phyloP scores from a whole-genome alignment of 2,329 filamentous ascomycete species.

The Monosporascus sp. region DNA sequence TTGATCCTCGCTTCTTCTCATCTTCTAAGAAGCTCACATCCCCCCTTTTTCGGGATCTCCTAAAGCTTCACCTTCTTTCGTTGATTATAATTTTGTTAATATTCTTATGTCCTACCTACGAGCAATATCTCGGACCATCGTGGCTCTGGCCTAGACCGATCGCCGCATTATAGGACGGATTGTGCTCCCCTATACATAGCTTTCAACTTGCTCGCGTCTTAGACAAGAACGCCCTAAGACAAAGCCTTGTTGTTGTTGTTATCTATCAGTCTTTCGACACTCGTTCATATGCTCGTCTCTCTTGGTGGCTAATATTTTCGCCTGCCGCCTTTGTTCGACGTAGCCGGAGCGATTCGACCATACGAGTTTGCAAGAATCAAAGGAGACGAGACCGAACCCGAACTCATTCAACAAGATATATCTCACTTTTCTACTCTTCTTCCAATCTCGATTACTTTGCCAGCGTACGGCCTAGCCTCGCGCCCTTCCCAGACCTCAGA shows the following conservation, averaged over 20 bases:
- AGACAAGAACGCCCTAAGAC: slow-evolving; percentile 9
- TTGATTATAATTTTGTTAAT: slow-evolving; percentile 28
- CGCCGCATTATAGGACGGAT: slow-evolving; percentile 1
- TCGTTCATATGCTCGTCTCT: slow-evolving; percentile 23
- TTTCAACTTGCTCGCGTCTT: neutral
- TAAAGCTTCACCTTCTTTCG: slow-evolving; percentile 27
- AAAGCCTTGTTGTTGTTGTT: slow-evolving; percentile 25
- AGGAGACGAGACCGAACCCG: slow-evolving; percentile 10
- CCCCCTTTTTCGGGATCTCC: slow-evolving; percentile 16
- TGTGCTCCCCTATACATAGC: neutral
- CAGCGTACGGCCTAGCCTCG: neutral
- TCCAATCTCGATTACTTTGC: neutral
- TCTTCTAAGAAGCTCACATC: slow-evolving; percentile 15
- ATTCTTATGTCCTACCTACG: slow-evolving; percentile 20
- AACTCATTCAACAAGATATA: slow-evolving; percentile 7
- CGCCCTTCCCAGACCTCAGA: neutral
- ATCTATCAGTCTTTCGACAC: slow-evolving; percentile 13
- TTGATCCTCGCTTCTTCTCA: slow-evolving; percentile 25
- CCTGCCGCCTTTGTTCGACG: slow-evolving; percentile 25
- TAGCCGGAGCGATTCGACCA: slow-evolving; percentile 16
- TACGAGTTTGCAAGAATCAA: slow-evolving; percentile 11
- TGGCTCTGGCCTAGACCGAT: slow-evolving; percentile 9
- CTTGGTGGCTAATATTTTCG: slow-evolving; percentile 20
- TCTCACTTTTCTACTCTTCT: neutral
- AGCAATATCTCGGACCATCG: slow-evolving; percentile 11